phyloP scores from a whole-genome alignment of 768 basidiomycete genomes.

The Russula lepida region DNA sequence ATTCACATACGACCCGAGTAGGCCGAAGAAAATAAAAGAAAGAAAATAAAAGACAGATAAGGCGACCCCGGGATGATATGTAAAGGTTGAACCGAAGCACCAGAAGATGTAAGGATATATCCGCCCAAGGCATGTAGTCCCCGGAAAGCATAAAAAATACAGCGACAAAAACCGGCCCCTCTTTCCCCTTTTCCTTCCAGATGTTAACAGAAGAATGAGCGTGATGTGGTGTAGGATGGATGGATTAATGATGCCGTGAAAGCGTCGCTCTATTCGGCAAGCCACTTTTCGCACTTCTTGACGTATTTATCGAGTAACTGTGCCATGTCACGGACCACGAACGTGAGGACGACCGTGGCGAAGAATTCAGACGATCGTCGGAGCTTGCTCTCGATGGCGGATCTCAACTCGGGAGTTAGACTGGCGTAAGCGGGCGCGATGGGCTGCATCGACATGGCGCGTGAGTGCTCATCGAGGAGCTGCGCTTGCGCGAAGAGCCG shows the following conservation, averaged over 20 bases:
- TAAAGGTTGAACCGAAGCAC: slow-evolving; percentile 27
- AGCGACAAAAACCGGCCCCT: slow-evolving; percentile 12
- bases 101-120: slow-evolving; percentile 23
- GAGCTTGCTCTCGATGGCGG: slow-evolving; percentile 62
- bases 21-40: neutral
- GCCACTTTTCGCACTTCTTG: slow-evolving; percentile 90
- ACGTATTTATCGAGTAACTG: slow-evolving; percentile 87
- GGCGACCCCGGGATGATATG: slow-evolving; percentile 11
- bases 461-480: slow-evolving; percentile 80
- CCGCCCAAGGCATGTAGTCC: slow-evolving; percentile 23
- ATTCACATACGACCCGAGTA: neutral
- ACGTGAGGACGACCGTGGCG: slow-evolving; percentile 77
- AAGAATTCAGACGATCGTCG: slow-evolving; percentile 88
- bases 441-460: slow-evolving; percentile 58
- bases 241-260: neutral
- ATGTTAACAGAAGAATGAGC: neutral
- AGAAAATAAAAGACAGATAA: neutral
- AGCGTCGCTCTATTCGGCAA: slow-evolving; percentile 49
- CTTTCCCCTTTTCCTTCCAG: slow-evolving; percentile 1
- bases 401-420: slow-evolving; percentile 56
- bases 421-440: slow-evolving; percentile 64
- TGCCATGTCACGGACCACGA: slow-evolving; percentile 82
- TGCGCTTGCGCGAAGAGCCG: slow-evolving; percentile 68
- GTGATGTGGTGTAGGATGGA: neutral
- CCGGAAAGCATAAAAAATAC: slow-evolving; percentile 30